Evolutionary conservation across 768 basidiomycete genomes (phyloP).

Genomic region (Russula earlei): DNA sequence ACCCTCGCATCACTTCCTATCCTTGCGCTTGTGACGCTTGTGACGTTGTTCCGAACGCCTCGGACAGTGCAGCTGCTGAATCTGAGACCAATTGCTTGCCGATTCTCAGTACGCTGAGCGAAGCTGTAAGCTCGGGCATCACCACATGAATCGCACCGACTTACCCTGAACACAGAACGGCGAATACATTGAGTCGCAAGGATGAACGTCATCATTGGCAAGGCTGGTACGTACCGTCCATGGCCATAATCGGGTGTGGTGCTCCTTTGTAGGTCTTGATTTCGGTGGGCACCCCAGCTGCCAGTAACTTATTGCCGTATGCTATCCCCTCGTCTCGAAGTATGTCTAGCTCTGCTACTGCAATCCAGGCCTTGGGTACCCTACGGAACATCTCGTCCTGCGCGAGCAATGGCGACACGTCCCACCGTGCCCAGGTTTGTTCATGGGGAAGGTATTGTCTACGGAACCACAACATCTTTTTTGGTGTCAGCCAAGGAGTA

Average conservation of each 20-base stretch:
- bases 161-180: constrained; percentile 19
- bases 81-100: constrained; percentile 32
- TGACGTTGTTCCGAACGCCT: constrained; percentile 23
- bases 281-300: constrained; percentile 44
- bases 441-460: constrained; percentile 57
- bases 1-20: background rate
- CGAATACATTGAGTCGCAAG: constrained; percentile 1
- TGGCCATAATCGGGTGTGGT: constrained; percentile 66
- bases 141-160: constrained; percentile 8
- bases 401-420: constrained; percentile 63
- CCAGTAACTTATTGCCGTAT: constrained; percentile 48
- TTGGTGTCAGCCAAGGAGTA: constrained; percentile 50
- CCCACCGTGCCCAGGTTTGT: constrained; percentile 53
- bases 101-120: constrained; percentile 23
- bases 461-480: constrained; percentile 68
- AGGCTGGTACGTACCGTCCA: constrained; percentile 48
- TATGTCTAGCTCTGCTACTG: constrained; percentile 56
- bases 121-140: constrained; percentile 13
- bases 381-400: constrained; percentile 43
- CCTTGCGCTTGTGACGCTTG: background rate
- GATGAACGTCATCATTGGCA: background rate
- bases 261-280: constrained; percentile 50
- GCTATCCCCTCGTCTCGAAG: constrained; percentile 55
- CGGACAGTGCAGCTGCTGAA: constrained; percentile 29
- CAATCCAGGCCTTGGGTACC: constrained; percentile 52